Evolutionary conservation across 495 filamentous ascomycete genomes (phyloP), one percentile per base, ranked within the genome.

Genomic region (Penicillium angulare): DNA sequence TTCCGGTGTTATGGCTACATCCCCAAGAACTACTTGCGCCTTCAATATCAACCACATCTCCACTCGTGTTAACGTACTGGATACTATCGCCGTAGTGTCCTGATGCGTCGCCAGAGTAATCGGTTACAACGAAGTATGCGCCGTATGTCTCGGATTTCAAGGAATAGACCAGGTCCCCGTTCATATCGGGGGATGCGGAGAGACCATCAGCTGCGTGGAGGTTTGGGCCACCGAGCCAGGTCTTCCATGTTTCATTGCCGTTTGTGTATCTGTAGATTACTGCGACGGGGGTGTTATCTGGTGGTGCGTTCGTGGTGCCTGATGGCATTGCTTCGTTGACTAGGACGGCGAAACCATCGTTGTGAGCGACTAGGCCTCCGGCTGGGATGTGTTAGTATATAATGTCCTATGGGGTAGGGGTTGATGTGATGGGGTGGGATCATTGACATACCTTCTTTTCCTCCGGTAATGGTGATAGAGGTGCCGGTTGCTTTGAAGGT

Each of bases 1-100:
- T 82, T 33, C 79, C 79, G 1, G 79, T 81, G 57, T 82, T 82
- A 64, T 82, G 77, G 47, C 71, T 77, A 60, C 78, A 82, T n/a
- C 78, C 77, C 72, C 76, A 81, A 17, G 67, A 53, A 57, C 75
- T 77, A 7, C 69, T 65, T 4, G 78, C 75, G 3, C 72, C 75
- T 6, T 50, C 20, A 34, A 80, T 78, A 8, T 55, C 65, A 35
- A 69, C 45, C 13, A 82, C 53, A 1, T 55, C 62, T 27, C 79
- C 78, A 20, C 60, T 50, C 3, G 69, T 64, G 21, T 66, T 58
- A 22, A 81, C 71, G 51, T 82, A 82, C 50, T 79, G 63, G 47
- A 81, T 74, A 38, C 71, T 74, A 56, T 82, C 78, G 10, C 79
- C 79, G 45, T 66, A 81, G 57, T 82, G 79, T 21, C 79, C 79